Conservation (phyloP, 2,329 filamentous ascomycete species). For the Aspergillus awamori region DNA sequence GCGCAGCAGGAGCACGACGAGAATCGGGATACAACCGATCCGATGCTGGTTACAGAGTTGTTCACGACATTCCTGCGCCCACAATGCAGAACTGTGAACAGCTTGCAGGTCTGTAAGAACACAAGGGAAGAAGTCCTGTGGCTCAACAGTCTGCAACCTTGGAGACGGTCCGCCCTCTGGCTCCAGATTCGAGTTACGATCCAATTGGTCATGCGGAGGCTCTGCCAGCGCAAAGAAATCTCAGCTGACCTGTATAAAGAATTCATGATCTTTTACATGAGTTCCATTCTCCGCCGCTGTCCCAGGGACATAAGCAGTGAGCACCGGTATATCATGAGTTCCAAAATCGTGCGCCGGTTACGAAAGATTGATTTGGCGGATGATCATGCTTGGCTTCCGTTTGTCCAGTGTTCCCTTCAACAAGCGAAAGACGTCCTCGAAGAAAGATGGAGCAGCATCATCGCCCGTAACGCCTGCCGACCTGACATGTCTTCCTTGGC, state of each 20-base stretch:
- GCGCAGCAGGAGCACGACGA: constrained; percentile 43
- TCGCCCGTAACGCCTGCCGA: constrained; percentile 14
- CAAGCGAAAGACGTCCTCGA: constrained; percentile 7
- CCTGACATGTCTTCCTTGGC: constrained; percentile 3
- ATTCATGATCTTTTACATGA: constrained; percentile 54
- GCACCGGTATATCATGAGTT: constrained; percentile 43
- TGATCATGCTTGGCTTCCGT: constrained; percentile 15
- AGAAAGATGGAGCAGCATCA: constrained; percentile 5
- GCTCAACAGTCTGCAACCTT: constrained; percentile 24
- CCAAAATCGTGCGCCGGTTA: constrained; percentile 50
- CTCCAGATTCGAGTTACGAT: constrained; percentile 52
- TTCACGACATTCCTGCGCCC: constrained; percentile 50
- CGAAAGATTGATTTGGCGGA: constrained; percentile 42
- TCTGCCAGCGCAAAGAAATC: neutral
- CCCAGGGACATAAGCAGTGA: constrained; percentile 26
- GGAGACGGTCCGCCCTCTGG: constrained; percentile 49
- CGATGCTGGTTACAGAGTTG: constrained; percentile 57
- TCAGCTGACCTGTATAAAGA: constrained; percentile 49
- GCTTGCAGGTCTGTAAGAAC: constrained; percentile 51
- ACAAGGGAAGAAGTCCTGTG: constrained; percentile 60
- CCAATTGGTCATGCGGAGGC: constrained; percentile 18
- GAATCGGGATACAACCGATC: constrained; percentile 53
- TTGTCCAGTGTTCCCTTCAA: constrained; percentile 14
- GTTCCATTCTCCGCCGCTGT: constrained; percentile 36
- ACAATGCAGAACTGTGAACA: constrained; percentile 35